Evolutionary conservation across 768 basidiomycete genomes (phyloP), one percentile per base, ranked within the genome.

Genomic region (Phlebiopsis gigantea): DNA sequence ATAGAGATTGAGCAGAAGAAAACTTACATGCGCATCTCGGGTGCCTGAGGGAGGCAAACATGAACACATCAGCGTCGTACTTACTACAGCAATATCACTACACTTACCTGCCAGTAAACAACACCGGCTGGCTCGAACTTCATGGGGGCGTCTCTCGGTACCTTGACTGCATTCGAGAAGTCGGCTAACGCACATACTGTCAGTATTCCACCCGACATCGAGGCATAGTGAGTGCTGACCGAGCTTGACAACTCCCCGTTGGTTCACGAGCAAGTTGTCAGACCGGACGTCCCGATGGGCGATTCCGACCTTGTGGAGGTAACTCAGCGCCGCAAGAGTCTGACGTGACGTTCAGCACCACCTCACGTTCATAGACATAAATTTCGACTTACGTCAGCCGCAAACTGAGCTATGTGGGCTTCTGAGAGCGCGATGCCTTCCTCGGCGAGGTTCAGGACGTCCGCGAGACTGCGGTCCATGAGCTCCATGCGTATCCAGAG

Each of bases 401-500:
- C 77, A 69, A 93, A 90, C 65, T 87, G 74, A 17, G 85, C 88
- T 43, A 93, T 79, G 47, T 82, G 76, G 61, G 81, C 73, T 70
- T 93, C 91, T 56, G 81, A 78, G 48, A 93, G 58, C 62, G 79
- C 74, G 34, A 90, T 68, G 0, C 88, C 88, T 58, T 81, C 75
- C 12, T 73, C 78, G 6, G 80, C 81, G 19, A 91, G 69, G 15
- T 75, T 81, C 15, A 93, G 76, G 46, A 93, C 79, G 67, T 93
- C 91, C 63, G 91, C 91, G 62, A 93, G 73, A 66, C 89, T 91
- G 60, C 90, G 78, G 63, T 91, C 89, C 90, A 93, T 91, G 29
- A 93, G 79, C 68, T 92, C 90, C 91, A 93, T 93, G 60, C 85
- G 75, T 48, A 93, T 85, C 91, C 91, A 93, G 34, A 93, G 69